Base-by-base conservation (phyloP, 2,329 filamentous ascomycete genomes). In the Penicillium verrucosum region DNA sequence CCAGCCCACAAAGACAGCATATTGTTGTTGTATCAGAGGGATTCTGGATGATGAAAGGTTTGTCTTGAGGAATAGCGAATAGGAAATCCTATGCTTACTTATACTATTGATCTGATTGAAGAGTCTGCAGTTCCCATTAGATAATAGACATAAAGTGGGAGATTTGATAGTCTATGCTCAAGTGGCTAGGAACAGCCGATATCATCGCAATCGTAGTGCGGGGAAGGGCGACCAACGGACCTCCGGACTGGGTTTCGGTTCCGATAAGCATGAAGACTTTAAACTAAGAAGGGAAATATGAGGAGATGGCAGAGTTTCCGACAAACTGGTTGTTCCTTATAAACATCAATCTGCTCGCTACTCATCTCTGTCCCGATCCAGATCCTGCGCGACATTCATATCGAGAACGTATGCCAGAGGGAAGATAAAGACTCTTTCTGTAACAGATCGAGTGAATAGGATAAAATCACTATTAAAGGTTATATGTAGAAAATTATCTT, bases 1-100 rank as follows among this genome's bases (percentile, higher is more conserved):
- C 41, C 54, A 38, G 37, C 44, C 61, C 61, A 65, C 12, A 64
- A 18, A 29, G 58, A 62, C n/a, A 64, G 50, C 63, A 65, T 65
- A 18, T 40, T 25, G 18, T 51, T 29, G 8, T 49, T 25, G 14
- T 32, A 29, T 21, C 5, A 40, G 37, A 23, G 7, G n/a, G 14
- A 9, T 11, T 32, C n/a, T 18, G 18, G 1, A 25, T 8, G 21
- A 18, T 25, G 34, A 11, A 40, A 36, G 1, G 34, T 32, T 14
- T 12, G 12, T 34, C 14, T 14, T 25, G 4, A 38, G 18, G 6
- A 14, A 27, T 18, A 1, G 14, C 8, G 7, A 30, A 14, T 1
- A 18, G 30, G n/a, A 11, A 18, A 18, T 23, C 0, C 14, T 27
- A 37, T 11, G 11, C 25, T 51, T 51, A 51, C 54, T 54, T 60